These are phyloP conservation scores for Mortierella sp. DNA, from an alignment of 371 early-diverging fungal species.

Conservation along the genomic window DNA sequence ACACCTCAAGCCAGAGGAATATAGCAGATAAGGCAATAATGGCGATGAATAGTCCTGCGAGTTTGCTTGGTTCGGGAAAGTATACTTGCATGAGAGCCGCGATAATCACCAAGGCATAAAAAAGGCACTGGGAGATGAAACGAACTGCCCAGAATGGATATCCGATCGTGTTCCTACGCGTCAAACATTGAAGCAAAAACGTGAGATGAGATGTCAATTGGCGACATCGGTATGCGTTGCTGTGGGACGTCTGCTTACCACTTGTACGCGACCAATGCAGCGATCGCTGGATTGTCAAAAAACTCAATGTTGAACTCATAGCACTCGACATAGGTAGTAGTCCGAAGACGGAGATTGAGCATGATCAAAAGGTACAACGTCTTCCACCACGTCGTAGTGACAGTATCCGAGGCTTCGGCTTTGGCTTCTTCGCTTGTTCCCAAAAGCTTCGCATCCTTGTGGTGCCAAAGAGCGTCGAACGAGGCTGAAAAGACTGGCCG, in stretches of 20 bases:
- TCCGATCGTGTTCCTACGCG: conserved; percentile 25
- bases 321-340: conserved; percentile 3
- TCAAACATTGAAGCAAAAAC: background rate
- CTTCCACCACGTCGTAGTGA: conserved; percentile 11
- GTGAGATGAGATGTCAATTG: background rate
- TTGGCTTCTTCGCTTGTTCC: background rate
- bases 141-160: conserved; percentile 23
- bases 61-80: background rate
- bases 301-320: conserved; percentile 16
- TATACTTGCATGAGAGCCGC: conserved; percentile 15
- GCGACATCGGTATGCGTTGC: background rate
- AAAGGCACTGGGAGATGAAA: conserved; percentile 15
- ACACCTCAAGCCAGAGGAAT: conserved; percentile 26
- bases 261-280: conserved; percentile 20
- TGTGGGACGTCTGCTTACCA: conserved; percentile 10
- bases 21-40: conserved; percentile 7
- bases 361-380: background rate
- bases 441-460: background rate
- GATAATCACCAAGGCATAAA: conserved; percentile 4
- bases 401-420: background rate
- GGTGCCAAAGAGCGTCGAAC: conserved; percentile 24
- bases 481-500: conserved; percentile 10
- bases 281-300: conserved; percentile 30
- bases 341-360: background rate
- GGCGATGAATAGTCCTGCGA: conserved; percentile 5